Percentiles rank a stretch among this genome's conserved stretches.
Evolutionary conservation across 768 basidiomycete species (phyloP).

Genomic region (Tephrocybe sp.): DNA sequence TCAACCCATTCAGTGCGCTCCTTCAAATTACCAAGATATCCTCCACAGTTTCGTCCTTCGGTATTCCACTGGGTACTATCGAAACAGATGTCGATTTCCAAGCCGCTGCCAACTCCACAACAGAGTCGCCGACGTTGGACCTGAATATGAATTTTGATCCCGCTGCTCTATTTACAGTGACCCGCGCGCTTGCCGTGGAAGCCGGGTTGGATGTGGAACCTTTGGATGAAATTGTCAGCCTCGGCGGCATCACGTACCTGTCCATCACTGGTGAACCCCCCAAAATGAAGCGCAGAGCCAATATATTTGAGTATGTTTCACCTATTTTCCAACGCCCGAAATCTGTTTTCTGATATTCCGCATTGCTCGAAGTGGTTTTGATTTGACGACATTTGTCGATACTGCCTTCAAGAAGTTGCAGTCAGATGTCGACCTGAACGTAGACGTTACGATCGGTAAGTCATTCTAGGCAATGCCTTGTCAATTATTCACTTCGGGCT

Average conservation of each 20-base stretch:
- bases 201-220: slow-evolving; percentile 61
- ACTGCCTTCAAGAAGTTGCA: slow-evolving; percentile 64
- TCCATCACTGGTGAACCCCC: slow-evolving; percentile 32
- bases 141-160: slow-evolving; percentile 72
- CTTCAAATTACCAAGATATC: slow-evolving; percentile 58
- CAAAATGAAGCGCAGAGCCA: slow-evolving; percentile 36
- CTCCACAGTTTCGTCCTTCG: slow-evolving; percentile 62
- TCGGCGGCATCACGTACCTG: slow-evolving; percentile 69
- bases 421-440: slow-evolving; percentile 58
- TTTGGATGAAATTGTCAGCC: slow-evolving; percentile 61
- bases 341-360: not conserved
- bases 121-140: slow-evolving; percentile 55
- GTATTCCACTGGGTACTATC: slow-evolving; percentile 64
- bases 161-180: slow-evolving; percentile 66
- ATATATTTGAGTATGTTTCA: slow-evolving; percentile 52
- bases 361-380: slow-evolving; percentile 59
- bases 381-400: slow-evolving; percentile 62
- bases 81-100: slow-evolving; percentile 49
- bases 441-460: slow-evolving; percentile 58
- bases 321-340: not conserved
- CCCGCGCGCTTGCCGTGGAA: slow-evolving; percentile 63
- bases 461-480: not conserved
- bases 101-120: slow-evolving; percentile 52
- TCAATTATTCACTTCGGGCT: slow-evolving; percentile 1
- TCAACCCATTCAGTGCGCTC: slow-evolving; percentile 66